Base-by-base conservation (phyloP, 352 stramenopile species). In the Phytopythium cucurbitacearum region DNA sequence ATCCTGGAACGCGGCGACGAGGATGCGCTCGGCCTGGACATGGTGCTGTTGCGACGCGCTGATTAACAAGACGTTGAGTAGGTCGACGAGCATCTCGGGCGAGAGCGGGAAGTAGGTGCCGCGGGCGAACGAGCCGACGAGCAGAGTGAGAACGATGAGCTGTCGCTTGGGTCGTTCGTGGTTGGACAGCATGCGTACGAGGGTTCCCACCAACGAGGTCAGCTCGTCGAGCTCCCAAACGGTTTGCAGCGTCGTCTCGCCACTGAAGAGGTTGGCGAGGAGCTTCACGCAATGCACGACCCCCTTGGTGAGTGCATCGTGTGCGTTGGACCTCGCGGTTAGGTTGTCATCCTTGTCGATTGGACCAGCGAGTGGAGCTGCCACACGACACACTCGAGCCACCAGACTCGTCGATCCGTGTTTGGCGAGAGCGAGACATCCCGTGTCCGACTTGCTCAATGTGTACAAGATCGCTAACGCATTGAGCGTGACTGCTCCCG, bases 31-130 rank as follows among this genome's bases (percentile, higher is more conserved):
- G 35, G 74, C 70, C 6, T 72, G 63, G 0, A 69, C 41, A 4
- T 49, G 48, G 55, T 87, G 76, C 8, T 67, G 57, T 1, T 56
- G 56, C 0, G 71, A 85, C 0, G 69, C 44, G 21, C 73, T 78
- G 43, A 89, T 84, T 0, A 89, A 65, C 33, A 87, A 32, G 13
- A 86, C 41, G n/a, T 84, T 89, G 40, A 85, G 68, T 16, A 89
- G n/a, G 40, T 89, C 71, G 3, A 66, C 59, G 4, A 89, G 69
- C 51, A 89, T 73, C 43, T 83, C 69, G 0, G 73, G 48, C 7
- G 76, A 63, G 33, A 89, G 51, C 0, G 62, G 52, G 15, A 83
- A 85, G 57, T 85, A 86, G 41, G 62, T 65, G 7, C 36, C 28
- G 1, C 65, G 33, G 0, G 58, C 33, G 38, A 73, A 84, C 13